Conservation (phyloP, 2,329 filamentous ascomycete genomes). For the Cladophialophora yegresii region DNA sequence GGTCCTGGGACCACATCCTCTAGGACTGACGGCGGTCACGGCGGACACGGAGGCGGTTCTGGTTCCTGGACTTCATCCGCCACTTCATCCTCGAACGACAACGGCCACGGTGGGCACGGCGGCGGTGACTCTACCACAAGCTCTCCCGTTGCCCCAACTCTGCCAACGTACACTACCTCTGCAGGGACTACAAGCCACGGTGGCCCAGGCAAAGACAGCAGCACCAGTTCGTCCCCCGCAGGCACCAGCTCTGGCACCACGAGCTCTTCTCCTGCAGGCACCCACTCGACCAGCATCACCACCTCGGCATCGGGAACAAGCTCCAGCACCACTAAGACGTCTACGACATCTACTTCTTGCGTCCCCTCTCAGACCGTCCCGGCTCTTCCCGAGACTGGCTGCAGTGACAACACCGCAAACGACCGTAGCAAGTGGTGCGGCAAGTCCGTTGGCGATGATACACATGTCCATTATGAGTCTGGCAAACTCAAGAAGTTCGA, state of each 20-base stretch:
- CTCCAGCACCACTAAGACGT: not conserved
- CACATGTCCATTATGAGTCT: slow-evolving; percentile 19
- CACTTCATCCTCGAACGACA: not conserved
- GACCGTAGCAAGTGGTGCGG: slow-evolving; percentile 31
- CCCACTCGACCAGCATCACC: not conserved
- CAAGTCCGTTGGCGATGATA: slow-evolving; percentile 28
- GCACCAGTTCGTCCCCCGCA: not conserved
- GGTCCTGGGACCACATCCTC: slow-evolving; percentile 2
- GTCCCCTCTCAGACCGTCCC: slow-evolving; percentile 10
- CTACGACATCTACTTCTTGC: slow-evolving; percentile 18
- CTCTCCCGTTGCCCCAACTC: not conserved
- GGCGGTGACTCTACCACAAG: not conserved
- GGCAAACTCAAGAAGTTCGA: slow-evolving; percentile 28
- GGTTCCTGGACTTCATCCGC: not conserved
- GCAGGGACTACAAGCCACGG: not conserved
- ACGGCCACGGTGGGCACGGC: too few species aligned
- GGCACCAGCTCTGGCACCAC: not conserved
- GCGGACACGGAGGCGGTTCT: not conserved
- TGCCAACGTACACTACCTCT: not conserved
- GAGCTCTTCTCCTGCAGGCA: not conserved
- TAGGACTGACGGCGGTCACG: not conserved
- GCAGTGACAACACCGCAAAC: slow-evolving; percentile 26
- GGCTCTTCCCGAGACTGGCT: slow-evolving; percentile 13
- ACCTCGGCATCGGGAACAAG: slow-evolving; percentile 7
- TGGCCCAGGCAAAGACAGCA: not conserved